Conservation (phyloP, 345 rosid species). For the Dipteronia dyeriana region DNA sequence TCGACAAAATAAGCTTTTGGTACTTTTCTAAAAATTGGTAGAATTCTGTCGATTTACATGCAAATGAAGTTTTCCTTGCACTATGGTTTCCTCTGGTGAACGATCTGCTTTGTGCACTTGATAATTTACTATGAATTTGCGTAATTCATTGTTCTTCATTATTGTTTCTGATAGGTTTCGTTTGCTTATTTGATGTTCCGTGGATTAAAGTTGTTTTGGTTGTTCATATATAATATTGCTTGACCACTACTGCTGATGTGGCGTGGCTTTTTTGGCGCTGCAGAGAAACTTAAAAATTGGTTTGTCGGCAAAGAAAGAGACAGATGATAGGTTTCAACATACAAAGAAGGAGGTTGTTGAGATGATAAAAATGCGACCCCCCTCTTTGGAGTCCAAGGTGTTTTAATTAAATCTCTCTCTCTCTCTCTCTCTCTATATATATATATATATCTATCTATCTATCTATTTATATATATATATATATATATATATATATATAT, state of each 20-base stretch:
- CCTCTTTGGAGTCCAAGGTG: conserved; percentile 69
- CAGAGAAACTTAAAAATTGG: conserved; percentile 87
- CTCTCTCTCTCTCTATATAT: too few species aligned
- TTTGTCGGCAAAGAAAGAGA: conserved; percentile 75
- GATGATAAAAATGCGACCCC: conserved; percentile 61
- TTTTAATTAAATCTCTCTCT: conserved; percentile 12
- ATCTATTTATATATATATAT: too few species aligned
- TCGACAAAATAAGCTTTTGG: neutral
- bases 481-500: too few species aligned
- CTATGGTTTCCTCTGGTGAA: neutral
- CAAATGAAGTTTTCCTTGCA: neutral
- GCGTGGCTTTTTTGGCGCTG: conserved; percentile 23
- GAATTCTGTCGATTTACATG: neutral
- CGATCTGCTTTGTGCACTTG: neutral
- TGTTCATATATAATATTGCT: neutral
- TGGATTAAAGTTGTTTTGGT: neutral
- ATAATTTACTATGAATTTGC: conserved; percentile 5
- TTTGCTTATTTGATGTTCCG: conserved; percentile 4
- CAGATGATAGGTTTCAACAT: conserved; percentile 74
- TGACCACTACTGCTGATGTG: neutral
- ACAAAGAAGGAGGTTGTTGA: conserved; percentile 80
- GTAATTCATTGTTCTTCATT: neutral
- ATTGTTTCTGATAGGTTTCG: neutral
- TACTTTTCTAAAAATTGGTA: neutral
- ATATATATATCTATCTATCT: too few species aligned